A percentile compares a stretch with the other conserved stretches of the same genome.
These are phyloP conservation scores for Fusarium sp. DNA, from an alignment of 2,329 filamentous ascomycete species.

Conservation along the genomic window DNA sequence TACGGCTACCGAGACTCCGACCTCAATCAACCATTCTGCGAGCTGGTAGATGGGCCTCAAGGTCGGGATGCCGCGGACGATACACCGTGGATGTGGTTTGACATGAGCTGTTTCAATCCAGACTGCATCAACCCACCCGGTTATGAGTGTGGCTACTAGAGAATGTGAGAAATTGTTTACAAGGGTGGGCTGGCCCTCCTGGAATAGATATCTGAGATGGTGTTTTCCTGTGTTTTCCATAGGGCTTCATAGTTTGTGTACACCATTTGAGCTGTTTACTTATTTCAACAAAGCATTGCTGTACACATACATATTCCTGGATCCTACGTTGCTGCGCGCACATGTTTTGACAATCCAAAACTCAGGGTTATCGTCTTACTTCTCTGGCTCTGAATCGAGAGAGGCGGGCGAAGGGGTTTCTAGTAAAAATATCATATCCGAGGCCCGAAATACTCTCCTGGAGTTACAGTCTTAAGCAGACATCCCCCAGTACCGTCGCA, in stretches of 20 bases:
- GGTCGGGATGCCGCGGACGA: slow-evolving; percentile 24
- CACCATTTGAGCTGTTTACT: slow-evolving; percentile 6
- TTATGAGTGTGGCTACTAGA: slow-evolving; percentile 24
- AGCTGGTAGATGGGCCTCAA: slow-evolving; percentile 11
- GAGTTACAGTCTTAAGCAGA: slow-evolving; percentile 33
- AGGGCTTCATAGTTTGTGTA: slow-evolving; percentile 14
- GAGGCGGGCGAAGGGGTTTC: too few species aligned
- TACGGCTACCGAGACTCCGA: slow-evolving; percentile 26
- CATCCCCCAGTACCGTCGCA: slow-evolving; percentile 43
- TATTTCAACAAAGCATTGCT: background rate
- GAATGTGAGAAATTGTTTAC: background rate
- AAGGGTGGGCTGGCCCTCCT: background rate
- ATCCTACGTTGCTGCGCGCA: too few species aligned
- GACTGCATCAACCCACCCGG: slow-evolving; percentile 22
- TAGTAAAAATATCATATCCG: slow-evolving; percentile 33
- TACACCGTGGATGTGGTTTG: slow-evolving; percentile 25
- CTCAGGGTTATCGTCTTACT: too few species aligned
- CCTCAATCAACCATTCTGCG: slow-evolving; percentile 29
- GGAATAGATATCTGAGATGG: background rate
- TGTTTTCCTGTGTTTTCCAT: background rate
- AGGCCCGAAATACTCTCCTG: slow-evolving; percentile 49
- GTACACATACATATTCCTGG: background rate
- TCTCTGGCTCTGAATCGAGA: too few species aligned
- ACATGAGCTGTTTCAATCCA: slow-evolving; percentile 29
- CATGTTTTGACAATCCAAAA: too few species aligned